Evolutionary conservation across 208 protist genomes (phyloP).

Genomic region (Leishmania turanica): DNA sequence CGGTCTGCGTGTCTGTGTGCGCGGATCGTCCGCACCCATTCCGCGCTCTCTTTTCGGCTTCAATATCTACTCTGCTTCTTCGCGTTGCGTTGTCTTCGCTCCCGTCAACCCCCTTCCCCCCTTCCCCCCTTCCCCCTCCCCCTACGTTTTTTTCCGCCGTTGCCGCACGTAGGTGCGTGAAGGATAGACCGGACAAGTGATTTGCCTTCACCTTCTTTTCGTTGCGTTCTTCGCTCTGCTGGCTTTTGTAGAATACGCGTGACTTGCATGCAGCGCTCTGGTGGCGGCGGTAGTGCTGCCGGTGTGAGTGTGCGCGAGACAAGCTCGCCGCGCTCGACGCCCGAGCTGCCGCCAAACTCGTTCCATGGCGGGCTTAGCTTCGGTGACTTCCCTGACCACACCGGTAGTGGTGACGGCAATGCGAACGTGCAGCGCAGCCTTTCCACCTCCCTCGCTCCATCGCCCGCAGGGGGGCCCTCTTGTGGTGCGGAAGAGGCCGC

Average conservation of each 20-base stretch:
- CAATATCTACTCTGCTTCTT: neutral
- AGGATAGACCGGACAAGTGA: neutral
- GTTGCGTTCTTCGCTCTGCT: neutral
- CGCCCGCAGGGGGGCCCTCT: neutral
- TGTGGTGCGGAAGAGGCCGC: neutral
- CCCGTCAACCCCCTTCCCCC: neutral
- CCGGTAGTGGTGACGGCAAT: neutral
- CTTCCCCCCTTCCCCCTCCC: too few relatives aligned
- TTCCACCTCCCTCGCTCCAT: neutral
- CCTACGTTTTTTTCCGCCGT: too few relatives aligned
- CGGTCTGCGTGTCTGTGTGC: neutral
- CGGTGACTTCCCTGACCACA: neutral
- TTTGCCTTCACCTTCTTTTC: neutral
- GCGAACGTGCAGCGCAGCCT: neutral
- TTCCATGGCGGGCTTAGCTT: neutral
- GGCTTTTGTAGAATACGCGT: neutral
- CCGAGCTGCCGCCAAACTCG: neutral
- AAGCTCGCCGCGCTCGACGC: conserved; percentile 9
- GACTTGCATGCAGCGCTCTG: conserved; percentile 1
- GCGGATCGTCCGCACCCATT: neutral
- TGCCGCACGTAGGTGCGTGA: neutral
- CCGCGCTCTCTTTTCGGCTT: neutral
- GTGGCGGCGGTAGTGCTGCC: neutral
- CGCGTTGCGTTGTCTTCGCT: neutral
- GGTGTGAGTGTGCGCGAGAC: neutral